A percentile compares a stretch with the other conserved stretches of the same genome.
Conservation (phyloP, 1,284 basidiomycete genomes). For the Anthracocystis panici-leucophaei region DNA sequence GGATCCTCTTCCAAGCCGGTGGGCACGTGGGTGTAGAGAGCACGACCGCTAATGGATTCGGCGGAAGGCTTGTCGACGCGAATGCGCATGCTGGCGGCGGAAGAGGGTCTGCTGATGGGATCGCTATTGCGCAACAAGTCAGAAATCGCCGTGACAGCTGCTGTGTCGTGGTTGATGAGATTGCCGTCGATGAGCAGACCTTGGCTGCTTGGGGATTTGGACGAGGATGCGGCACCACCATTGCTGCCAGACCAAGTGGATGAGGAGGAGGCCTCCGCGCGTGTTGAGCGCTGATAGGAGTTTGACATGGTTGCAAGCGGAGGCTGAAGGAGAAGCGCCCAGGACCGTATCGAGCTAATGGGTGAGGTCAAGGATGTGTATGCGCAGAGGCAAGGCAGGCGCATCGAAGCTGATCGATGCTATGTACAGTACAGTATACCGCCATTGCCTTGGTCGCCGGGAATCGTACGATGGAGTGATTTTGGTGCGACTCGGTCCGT, state of each 20-base stretch:
- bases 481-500: too few relatives aligned
- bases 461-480: too few relatives aligned
- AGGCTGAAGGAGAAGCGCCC: background rate
- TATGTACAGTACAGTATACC: too few relatives aligned
- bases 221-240: background rate
- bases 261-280: conserved; percentile 35
- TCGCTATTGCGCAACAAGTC: conserved; percentile 41
- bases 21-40: conserved; percentile 58
- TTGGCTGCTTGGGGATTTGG: conserved; percentile 26
- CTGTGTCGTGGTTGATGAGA: conserved; percentile 39
- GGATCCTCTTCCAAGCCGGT: conserved; percentile 59
- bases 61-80: conserved; percentile 58
- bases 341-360: too few relatives aligned
- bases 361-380: too few relatives aligned
- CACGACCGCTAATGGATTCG: conserved; percentile 51
- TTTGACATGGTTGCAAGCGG: conserved; percentile 12
- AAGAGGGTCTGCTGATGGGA: conserved; percentile 54
- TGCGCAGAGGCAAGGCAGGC: too few relatives aligned
- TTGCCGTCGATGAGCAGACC: conserved; percentile 39
- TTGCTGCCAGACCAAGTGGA: conserved; percentile 8
- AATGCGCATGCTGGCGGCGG: conserved; percentile 60
- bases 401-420: too few relatives aligned
- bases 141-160: conserved; percentile 35
- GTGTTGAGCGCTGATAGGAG: conserved; percentile 14
- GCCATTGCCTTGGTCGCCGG: too few relatives aligned